Evolutionary conservation across 2,329 filamentous ascomycete species (phyloP).

Genomic region (Sarocladium kiliense): DNA sequence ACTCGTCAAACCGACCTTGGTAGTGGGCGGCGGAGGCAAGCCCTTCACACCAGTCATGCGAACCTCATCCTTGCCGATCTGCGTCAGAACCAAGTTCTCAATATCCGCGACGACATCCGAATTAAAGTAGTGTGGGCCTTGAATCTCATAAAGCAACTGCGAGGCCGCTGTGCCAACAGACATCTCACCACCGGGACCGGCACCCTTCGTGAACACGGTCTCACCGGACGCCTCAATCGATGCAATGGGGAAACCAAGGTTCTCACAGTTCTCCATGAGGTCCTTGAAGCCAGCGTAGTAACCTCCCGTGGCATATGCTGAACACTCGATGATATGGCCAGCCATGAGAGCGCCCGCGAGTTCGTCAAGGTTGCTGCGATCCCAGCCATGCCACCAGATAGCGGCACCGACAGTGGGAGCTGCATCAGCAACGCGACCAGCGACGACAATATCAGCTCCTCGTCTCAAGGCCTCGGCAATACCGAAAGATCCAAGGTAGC

Average conservation of each 20-base stretch:
- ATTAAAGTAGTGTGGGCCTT: constrained; percentile 38
- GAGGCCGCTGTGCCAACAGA: constrained; percentile 15
- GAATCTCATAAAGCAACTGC: constrained; percentile 26
- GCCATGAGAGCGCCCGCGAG: constrained; percentile 44
- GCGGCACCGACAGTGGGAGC: constrained; percentile 48
- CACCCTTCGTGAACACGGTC: constrained; percentile 28
- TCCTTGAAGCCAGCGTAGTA: constrained; percentile 45
- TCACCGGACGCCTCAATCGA: constrained; percentile 24
- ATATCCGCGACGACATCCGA: constrained; percentile 37
- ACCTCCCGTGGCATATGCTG: constrained; percentile 44
- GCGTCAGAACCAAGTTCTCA: constrained; percentile 36
- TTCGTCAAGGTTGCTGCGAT: constrained; percentile 35
- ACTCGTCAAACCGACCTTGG: constrained; percentile 32
- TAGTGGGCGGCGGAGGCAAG: constrained; percentile 15
- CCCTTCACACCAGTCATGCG: constrained; percentile 24
- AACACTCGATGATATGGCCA: constrained; percentile 48
- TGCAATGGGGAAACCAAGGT: constrained; percentile 28
- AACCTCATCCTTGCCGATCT: constrained; percentile 28
- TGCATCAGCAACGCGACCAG: constrained; percentile 40
- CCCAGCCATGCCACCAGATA: constrained; percentile 49
- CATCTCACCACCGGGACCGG: constrained; percentile 26
- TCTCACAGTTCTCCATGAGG: constrained; percentile 15
- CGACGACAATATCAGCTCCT: constrained; percentile 41
- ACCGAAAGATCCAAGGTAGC: constrained; percentile 42
- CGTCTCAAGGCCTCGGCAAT: constrained; percentile 33